Evolutionary conservation across 768 basidiomycete genomes (phyloP).

Genomic region (Strobilomyces dryophilus): DNA sequence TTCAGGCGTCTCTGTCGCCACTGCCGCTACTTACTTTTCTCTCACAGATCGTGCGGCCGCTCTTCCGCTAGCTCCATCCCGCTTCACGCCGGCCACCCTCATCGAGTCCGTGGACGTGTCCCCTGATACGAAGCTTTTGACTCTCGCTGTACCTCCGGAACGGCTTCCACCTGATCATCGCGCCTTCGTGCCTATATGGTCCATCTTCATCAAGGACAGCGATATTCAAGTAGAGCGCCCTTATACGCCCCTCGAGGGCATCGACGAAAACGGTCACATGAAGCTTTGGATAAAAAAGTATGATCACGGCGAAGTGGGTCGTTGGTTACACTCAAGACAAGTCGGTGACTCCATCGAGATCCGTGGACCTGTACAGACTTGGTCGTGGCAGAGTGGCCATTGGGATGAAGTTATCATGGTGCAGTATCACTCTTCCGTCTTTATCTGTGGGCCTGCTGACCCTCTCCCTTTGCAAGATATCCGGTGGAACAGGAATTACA

Average conservation of each 20-base stretch:
- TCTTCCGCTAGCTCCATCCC: constrained; percentile 39
- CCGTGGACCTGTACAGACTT: constrained; percentile 71
- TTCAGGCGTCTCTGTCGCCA: constrained; percentile 37
- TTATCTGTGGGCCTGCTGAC: not conserved
- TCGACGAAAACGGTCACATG: constrained; percentile 64
- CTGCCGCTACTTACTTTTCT: constrained; percentile 49
- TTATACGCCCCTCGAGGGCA: constrained; percentile 76
- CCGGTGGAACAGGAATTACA: constrained; percentile 84
- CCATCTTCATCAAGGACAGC: constrained; percentile 78
- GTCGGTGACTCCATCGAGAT: constrained; percentile 69
- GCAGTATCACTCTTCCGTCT: constrained; percentile 4
- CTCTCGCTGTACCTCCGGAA: constrained; percentile 50
- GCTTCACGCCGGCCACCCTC: constrained; percentile 58
- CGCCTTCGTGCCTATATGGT: constrained; percentile 54
- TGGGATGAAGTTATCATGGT: constrained; percentile 87
- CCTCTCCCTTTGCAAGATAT: constrained; percentile 52
- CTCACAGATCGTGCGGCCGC: constrained; percentile 39
- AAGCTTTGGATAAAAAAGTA: constrained; percentile 82
- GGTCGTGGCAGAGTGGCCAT: constrained; percentile 48
- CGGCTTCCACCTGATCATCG: constrained; percentile 27
- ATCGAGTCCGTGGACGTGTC: constrained; percentile 49
- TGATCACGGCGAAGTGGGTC: constrained; percentile 71
- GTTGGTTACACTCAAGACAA: constrained; percentile 73
- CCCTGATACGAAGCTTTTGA: constrained; percentile 59
- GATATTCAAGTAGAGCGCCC: constrained; percentile 87